These are phyloP conservation scores for Avena insularis DNA, from an alignment of 176 grass and related monocot genomes.

Conservation along the genomic window DNA sequence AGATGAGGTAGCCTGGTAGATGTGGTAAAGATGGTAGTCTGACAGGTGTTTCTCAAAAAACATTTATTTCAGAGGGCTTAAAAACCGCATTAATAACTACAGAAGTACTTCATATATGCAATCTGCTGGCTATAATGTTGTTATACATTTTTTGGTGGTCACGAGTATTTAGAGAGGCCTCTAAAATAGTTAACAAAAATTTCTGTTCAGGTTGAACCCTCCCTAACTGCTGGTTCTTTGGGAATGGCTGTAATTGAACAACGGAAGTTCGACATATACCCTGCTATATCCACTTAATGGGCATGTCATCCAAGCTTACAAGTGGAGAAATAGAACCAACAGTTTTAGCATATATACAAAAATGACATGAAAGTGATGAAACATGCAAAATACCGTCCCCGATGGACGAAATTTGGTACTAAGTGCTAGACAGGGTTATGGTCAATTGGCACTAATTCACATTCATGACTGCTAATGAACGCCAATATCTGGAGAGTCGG, in stretches of 20 bases:
- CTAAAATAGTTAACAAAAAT: slow-evolving; percentile 8
- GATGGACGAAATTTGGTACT: background rate
- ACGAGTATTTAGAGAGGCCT: background rate
- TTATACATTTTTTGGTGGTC: background rate
- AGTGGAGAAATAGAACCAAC: background rate
- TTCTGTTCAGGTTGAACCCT: slow-evolving; percentile 83
- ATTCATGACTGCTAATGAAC: background rate
- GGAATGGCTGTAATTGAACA: slow-evolving; percentile 45
- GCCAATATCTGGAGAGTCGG: background rate
- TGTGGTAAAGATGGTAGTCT: too few relatives aligned
- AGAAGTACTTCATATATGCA: slow-evolving; percentile 1
- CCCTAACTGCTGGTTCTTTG: slow-evolving; percentile 87
- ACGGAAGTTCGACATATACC: too few relatives aligned
- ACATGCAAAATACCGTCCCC: background rate
- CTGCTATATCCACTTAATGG: too few relatives aligned
- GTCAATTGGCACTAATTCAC: background rate
- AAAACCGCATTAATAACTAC: background rate
- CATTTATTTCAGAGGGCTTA: background rate
- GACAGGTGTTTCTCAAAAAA: slow-evolving; percentile 12
- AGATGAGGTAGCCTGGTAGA: too few relatives aligned
- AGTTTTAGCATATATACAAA: background rate
- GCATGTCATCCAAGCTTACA: background rate
- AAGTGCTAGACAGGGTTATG: background rate
- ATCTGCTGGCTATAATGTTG: background rate
- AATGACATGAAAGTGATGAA: background rate